phyloP scores from a whole-genome alignment of 768 basidiomycete genomes.

The Collybiopsis confluens region DNA sequence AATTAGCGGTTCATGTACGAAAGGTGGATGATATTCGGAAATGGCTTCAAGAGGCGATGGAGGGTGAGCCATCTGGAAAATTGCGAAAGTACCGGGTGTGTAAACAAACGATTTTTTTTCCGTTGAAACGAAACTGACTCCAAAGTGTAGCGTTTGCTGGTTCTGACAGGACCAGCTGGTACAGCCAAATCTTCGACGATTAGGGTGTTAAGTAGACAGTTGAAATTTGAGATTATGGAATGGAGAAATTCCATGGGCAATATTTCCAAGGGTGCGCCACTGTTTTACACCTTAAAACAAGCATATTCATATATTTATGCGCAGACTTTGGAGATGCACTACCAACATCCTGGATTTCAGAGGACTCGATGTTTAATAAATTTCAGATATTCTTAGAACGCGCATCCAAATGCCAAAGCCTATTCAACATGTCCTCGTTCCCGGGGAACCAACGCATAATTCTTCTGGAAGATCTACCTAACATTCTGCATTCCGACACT shows the following conservation, averaged over 20 bases:
- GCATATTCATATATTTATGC: background rate
- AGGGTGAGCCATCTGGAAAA: slow-evolving; percentile 59
- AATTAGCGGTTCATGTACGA: slow-evolving; percentile 73
- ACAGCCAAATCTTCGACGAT: slow-evolving; percentile 88
- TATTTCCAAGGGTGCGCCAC: background rate
- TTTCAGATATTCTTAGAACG: slow-evolving; percentile 74
- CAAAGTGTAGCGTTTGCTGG: slow-evolving; percentile 65
- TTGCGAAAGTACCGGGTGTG: slow-evolving; percentile 72
- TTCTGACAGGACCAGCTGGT: slow-evolving; percentile 85
- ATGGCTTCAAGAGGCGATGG: slow-evolving; percentile 73
- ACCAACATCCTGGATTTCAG: slow-evolving; percentile 22
- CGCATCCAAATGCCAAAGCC: slow-evolving; percentile 53
- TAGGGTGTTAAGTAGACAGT: slow-evolving; percentile 65
- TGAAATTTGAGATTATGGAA: slow-evolving; percentile 79
- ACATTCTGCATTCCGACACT: slow-evolving; percentile 71
- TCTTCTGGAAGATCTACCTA: slow-evolving; percentile 88
- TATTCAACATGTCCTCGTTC: slow-evolving; percentile 33
- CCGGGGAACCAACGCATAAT: slow-evolving; percentile 47
- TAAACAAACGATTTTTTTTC: slow-evolving; percentile 10
- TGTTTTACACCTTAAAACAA: background rate
- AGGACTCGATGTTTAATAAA: slow-evolving; percentile 46
- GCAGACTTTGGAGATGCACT: background rate
- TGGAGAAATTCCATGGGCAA: slow-evolving; percentile 75
- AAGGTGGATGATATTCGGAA: slow-evolving; percentile 76
- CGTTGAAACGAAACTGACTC: background rate